phyloP scores from a whole-genome alignment of 208 protist genomes.

The Trypanosoma grayi region DNA sequence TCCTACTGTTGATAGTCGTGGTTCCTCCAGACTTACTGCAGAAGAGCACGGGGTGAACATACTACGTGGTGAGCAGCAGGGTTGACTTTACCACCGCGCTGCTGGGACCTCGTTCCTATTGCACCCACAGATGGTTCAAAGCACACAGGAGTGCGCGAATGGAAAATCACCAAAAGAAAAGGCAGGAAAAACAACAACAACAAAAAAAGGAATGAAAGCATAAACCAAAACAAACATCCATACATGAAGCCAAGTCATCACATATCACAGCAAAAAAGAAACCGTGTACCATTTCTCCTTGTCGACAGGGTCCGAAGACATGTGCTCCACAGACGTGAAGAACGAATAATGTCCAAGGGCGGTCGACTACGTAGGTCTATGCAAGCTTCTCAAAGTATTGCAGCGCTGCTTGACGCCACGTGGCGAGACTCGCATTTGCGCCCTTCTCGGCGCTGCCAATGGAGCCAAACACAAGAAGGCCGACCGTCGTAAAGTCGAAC shows the following conservation, averaged over 20 bases:
- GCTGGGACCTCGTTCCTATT: no score
- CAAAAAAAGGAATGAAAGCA: conserved; percentile 20
- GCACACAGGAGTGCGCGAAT: no score
- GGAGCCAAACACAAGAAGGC: conserved; percentile 54
- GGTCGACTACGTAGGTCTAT: not conserved
- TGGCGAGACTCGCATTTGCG: conserved; percentile 21
- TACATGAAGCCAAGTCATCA: conserved; percentile 3
- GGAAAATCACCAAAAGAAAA: not conserved
- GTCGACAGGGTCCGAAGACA: no score
- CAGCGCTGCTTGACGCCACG: conserved; percentile 45
- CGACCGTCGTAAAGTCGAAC: conserved; percentile 62
- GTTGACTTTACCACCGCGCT: no score
- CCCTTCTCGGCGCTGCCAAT: conserved; percentile 21
- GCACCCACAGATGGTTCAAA: no score
- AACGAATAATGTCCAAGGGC: not conserved
- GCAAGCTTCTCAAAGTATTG: conserved; percentile 48
- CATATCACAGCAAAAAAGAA: conserved; percentile 13
- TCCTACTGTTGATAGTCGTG: not conserved
- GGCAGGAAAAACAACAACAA: not conserved
- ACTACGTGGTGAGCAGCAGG: no score
- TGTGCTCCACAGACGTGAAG: no score
- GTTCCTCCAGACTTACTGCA: not conserved
- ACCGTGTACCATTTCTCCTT: not conserved
- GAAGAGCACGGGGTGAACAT: conserved; percentile 9
- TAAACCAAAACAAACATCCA: conserved; percentile 10